phyloP scores from a whole-genome alignment of 2,329 filamentous ascomycete genomes.

The Dryadomyces sulphureus region DNA sequence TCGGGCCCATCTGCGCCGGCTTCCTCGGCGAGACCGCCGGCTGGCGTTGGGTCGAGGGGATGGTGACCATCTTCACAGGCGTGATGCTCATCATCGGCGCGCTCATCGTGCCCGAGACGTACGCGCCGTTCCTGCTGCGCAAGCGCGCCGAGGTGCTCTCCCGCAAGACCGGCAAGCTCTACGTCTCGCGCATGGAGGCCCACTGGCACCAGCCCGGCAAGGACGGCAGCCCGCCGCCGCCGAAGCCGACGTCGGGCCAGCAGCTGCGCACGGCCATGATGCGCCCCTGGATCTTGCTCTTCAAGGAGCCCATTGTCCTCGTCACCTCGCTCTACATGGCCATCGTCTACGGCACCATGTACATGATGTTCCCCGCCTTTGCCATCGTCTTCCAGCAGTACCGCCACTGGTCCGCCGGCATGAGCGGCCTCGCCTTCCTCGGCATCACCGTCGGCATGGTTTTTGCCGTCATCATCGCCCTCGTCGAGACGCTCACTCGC shows the following conservation, averaged over 20 bases:
- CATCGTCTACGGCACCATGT: conserved; percentile 42
- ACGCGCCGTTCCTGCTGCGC: conserved; percentile 41
- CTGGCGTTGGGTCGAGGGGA: conserved; percentile 57
- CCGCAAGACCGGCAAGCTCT: conserved; percentile 26
- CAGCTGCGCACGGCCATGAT: conserved; percentile 43
- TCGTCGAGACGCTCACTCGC: conserved; percentile 42
- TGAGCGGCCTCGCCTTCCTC: conserved; percentile 51
- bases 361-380: conserved; percentile 46
- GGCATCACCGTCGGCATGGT: conserved; percentile 56
- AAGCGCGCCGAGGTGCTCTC: conserved; percentile 35
- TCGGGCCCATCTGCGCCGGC: conserved; percentile 50
- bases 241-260: conserved; percentile 24
- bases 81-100: conserved; percentile 39
- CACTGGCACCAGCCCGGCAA: conserved; percentile 9
- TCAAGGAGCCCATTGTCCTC: conserved; percentile 56
- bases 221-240: conserved; percentile 12
- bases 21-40: conserved; percentile 49
- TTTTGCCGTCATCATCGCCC: conserved; percentile 37
- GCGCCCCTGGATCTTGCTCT: conserved; percentile 54
- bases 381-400: conserved; percentile 50
- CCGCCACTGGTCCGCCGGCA: conserved; percentile 43
- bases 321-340: conserved; percentile 52
- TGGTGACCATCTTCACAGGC: conserved; percentile 50
- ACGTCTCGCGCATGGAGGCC: conserved; percentile 25
- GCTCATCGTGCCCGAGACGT: conserved; percentile 43